Percentiles rank a stretch among this genome's conserved stretches.
phyloP scores from a whole-genome alignment of 2,329 filamentous ascomycete species.

The Aspergillus persii region DNA sequence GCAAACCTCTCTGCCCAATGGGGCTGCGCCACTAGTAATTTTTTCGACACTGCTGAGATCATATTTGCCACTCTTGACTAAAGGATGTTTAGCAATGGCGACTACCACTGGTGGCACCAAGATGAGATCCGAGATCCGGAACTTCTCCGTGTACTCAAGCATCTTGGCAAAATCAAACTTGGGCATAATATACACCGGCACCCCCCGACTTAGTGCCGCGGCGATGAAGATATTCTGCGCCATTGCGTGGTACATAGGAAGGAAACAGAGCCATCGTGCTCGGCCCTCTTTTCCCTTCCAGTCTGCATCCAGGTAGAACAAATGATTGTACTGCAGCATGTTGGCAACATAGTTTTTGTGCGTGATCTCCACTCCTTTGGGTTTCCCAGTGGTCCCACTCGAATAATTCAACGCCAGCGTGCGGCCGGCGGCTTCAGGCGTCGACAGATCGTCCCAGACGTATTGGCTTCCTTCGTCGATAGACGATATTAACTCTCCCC shows the following conservation, averaged over 20 bases:
- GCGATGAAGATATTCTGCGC: constrained; percentile 70
- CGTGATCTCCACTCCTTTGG: constrained; percentile 81
- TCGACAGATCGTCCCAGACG: constrained; percentile 54
- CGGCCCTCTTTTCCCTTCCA: constrained; percentile 45
- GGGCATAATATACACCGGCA: constrained; percentile 74
- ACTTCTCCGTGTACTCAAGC: constrained; percentile 65
- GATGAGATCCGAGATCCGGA: constrained; percentile 64
- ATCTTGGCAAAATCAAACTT: constrained; percentile 73
- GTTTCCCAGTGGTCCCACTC: constrained; percentile 70
- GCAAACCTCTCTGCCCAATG: constrained; percentile 54
- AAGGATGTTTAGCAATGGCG: constrained; percentile 68
- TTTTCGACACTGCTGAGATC: constrained; percentile 65
- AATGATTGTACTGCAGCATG: constrained; percentile 57
- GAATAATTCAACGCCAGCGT: constrained; percentile 72
- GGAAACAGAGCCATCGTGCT: constrained; percentile 59
- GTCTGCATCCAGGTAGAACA: constrained; percentile 48
- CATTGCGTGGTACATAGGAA: constrained; percentile 75
- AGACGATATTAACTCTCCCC: constrained; percentile 60
- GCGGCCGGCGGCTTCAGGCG: constrained; percentile 41
- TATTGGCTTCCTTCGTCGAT: constrained; percentile 56
- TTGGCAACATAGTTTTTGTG: constrained; percentile 76
- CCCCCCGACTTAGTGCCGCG: constrained; percentile 47
- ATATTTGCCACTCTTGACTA: constrained; percentile 54
- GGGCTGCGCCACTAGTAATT: constrained; percentile 67
- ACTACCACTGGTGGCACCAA: constrained; percentile 76